phyloP scores from a whole-genome alignment of 2,329 filamentous ascomycete genomes.

The Colletotrichum gigasporum region DNA sequence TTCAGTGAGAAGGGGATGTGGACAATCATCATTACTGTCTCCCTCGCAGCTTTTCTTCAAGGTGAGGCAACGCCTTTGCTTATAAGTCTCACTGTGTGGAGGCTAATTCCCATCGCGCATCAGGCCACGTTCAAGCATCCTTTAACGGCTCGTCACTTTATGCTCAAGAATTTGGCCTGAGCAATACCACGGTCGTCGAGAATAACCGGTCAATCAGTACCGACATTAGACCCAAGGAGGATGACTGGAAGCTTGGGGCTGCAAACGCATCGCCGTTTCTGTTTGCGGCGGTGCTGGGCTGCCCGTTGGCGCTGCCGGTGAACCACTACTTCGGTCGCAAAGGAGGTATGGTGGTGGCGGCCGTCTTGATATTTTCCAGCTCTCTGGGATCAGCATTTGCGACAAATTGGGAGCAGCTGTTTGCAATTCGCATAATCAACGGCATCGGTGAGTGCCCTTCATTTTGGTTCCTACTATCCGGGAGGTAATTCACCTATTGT shows the following conservation, averaged over 20 bases:
- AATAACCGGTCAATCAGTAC: too few relatives aligned
- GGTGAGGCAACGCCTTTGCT: conserved; percentile 27
- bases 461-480: neutral
- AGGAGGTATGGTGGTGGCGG: conserved; percentile 50
- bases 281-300: conserved; percentile 48
- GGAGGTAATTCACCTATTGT: too few relatives aligned
- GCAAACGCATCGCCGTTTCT: conserved; percentile 52
- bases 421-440: conserved; percentile 47
- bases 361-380: conserved; percentile 48
- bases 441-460: conserved; percentile 47
- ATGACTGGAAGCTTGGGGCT: conserved; percentile 50
- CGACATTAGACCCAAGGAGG: too few relatives aligned
- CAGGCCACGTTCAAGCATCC: conserved; percentile 52
- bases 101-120: neutral
- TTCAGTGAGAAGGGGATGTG: conserved; percentile 51
- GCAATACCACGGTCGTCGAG: neutral
- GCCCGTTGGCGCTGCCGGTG: conserved; percentile 49
- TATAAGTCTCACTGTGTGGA: neutral
- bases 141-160: conserved; percentile 52
- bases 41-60: conserved; percentile 53
- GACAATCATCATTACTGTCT: conserved; percentile 52
- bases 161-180: neutral
- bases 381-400: conserved; percentile 48
- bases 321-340: conserved; percentile 51
- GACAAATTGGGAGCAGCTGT: conserved; percentile 42